Percentiles rank a stretch among this genome's conserved stretches.
Evolutionary conservation across 768 basidiomycete genomes (phyloP).

Genomic region (Boletus insuetus): DNA sequence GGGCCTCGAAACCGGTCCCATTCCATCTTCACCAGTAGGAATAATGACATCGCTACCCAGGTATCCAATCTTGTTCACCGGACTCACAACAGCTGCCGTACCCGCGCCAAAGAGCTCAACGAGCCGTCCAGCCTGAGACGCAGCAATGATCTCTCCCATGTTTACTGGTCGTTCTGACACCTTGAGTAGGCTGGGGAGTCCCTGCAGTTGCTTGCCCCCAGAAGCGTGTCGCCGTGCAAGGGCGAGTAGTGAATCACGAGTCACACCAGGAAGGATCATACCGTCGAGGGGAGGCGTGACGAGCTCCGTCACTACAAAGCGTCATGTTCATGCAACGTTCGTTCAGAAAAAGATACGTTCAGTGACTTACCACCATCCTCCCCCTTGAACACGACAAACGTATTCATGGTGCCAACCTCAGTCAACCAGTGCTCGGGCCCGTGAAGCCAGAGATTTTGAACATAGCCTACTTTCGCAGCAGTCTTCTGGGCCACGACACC

Average conservation of each 20-base stretch:
- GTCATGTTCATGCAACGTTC: neutral
- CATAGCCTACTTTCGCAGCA: slow-evolving; percentile 75
- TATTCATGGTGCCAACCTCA: slow-evolving; percentile 89
- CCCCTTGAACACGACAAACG: slow-evolving; percentile 77
- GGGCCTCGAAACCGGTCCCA: slow-evolving; percentile 63
- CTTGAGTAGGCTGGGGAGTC: slow-evolving; percentile 53
- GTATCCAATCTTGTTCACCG: slow-evolving; percentile 57
- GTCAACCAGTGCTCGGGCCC: slow-evolving; percentile 56
- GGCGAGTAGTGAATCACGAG: slow-evolving; percentile 49
- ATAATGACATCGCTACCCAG: slow-evolving; percentile 50
- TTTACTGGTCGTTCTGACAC: slow-evolving; percentile 70
- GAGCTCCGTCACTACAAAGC: slow-evolving; percentile 46
- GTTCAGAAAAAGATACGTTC: neutral
- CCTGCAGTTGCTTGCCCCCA: slow-evolving; percentile 42
- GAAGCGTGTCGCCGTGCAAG: slow-evolving; percentile 57
- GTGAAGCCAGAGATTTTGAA: slow-evolving; percentile 88
- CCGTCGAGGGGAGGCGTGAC: slow-evolving; percentile 66
- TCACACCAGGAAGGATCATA: slow-evolving; percentile 68
- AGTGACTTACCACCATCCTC: slow-evolving; percentile 56
- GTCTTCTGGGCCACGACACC: slow-evolving; percentile 81
- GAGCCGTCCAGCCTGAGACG: slow-evolving; percentile 38
- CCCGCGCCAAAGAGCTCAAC: slow-evolving; percentile 52
- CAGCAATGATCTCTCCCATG: slow-evolving; percentile 70
- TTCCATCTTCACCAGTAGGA: slow-evolving; percentile 63
- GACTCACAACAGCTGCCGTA: slow-evolving; percentile 52